Base-by-base conservation (phyloP, 176 grass and related monocot species). In the Lolium rigidum region DNA sequence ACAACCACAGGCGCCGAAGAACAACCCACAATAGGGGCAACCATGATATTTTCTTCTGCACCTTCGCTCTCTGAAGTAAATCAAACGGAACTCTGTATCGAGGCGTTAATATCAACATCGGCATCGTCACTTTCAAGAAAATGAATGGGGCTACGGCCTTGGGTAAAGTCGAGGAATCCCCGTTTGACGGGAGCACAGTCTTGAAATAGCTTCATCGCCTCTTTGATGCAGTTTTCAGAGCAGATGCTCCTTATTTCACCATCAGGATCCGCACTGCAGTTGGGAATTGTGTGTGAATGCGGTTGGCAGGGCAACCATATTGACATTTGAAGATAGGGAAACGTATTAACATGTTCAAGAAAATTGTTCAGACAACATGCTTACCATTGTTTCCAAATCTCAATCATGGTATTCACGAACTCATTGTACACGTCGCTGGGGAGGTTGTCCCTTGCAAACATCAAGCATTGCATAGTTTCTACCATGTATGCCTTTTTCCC, bases 181-280 rank as follows among this genome's bases (percentile, higher is more conserved):
- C 67, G 44, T 72, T 79, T 51, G 10, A 79, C 55, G 1, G 20
- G 35, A 87, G 38, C 71, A 6, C 24, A 41, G 3, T 22, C 75
- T 9, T 16, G 48, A 5, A 90, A 72, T 51, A 90, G 37, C 46
- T 87, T 17, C 1, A 70, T 38, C 2, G 82, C 9, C 10, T 11
- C 86, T 11, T 79, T 48, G 18, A 58, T 17, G 24, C 80, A 80
- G 12, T 86, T 39, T 11, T 80, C 46, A 0, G 26, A 11, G 4
- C 64, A 76, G 22, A 76, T 21, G 44, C 49, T 76, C 41, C 82
- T 83, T 80, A 66, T 73, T 66, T 81, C 80, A 25, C 80, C 37
- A 39, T 90, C 89, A 28, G 84, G 67, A 58, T 71, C 47, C 10
- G 61, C 55, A 70, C 78, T 89, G 60, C 83, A 69, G 15, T 54